Evolutionary conservation across 306 rosid species (phyloP), one percentile per base, ranked within the genome.

Genomic region (Quercus mongolica): DNA sequence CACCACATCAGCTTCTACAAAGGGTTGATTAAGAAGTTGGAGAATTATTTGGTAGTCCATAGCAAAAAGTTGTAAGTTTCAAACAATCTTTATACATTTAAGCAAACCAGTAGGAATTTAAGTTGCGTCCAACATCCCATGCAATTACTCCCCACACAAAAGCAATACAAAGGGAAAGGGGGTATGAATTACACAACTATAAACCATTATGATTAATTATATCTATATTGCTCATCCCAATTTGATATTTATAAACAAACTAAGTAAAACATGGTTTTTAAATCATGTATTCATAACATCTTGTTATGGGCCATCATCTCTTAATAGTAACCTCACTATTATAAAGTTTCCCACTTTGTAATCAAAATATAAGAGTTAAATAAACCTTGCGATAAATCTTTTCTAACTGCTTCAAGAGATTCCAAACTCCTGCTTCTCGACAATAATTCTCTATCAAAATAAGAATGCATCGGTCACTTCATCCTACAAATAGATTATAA

Each of bases 401-500:
- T 81, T 96, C 99, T 57, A 96, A 89, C 63, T 96, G 99, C 91
- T 96, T 96, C 84, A 93, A 98, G 80, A 96, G 99, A 83, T 96
- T 96, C 81, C 96, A 83, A 59, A 96, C 99, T 52, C 99, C 94
- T 28, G 97, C 87, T 87, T 95, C 99, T 56, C 96, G 92, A 79
- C 98, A 95, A 76, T 96, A 96, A 85, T 86, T 93, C 85, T 96
- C 99, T 63, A 96, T 83, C 52, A 96, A 87, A 78, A 90, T 76
- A 79, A 93, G 98, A 82, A 96, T 70, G 91, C 91, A 83, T 93
- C 83, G 20, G 94, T 91, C 81, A 96, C 90, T 76, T 91, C 97
- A 79, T 93, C 98, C 94, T 95, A 87, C 77, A 90, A 74, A 68
- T 35, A 54, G 58, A 3, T 41, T 80, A 8, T 8, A 8, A 46